These are phyloP conservation scores for Phytophthora fragariaefolia DNA, from an alignment of 352 stramenopile species.

Conservation along the genomic window DNA sequence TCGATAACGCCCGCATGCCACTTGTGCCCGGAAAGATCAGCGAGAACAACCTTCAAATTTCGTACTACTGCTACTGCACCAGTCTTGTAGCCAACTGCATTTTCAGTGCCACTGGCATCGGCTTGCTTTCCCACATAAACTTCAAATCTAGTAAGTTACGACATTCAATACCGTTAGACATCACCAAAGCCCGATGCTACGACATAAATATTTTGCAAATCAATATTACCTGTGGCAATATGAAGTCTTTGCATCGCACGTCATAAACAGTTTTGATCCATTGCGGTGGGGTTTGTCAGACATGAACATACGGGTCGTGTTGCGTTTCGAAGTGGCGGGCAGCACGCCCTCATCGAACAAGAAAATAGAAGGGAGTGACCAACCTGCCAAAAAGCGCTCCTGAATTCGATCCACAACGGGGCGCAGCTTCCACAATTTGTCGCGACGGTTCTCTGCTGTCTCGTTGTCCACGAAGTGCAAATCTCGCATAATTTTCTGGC, in stretches of 20 bases:
- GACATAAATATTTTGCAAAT: not conserved
- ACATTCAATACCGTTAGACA: conserved; percentile 10
- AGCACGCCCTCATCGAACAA: conserved; percentile 43
- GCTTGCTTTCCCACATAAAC: conserved; percentile 11
- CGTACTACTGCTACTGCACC: conserved; percentile 9
- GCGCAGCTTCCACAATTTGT: conserved; percentile 30
- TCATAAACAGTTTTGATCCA: conserved; percentile 42
- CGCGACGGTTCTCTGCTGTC: not conserved
- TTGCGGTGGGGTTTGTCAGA: conserved; percentile 43
- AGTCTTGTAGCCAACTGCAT: conserved; percentile 12
- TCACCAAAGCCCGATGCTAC: conserved; percentile 7
- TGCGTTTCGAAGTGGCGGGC: conserved; percentile 29
- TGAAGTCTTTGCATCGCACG: conserved; percentile 21
- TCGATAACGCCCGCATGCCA: not conserved
- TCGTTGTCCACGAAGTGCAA: conserved; percentile 30
- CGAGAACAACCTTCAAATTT: conserved; percentile 7
- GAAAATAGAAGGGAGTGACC: not conserved
- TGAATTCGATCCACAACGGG: conserved; percentile 8
- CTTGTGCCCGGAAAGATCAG: no score
- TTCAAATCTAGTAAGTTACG: conserved; percentile 22
- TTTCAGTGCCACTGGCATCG: not conserved
- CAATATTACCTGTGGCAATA: conserved; percentile 21
- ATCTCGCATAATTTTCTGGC: conserved; percentile 13
- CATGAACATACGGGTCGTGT: conserved; percentile 43
- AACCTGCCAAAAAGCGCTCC: conserved; percentile 9